Percentiles rank a stretch among this genome's conserved stretches.
Evolutionary conservation across 768 basidiomycete species (phyloP).

Genomic region (Hygrocybe punicea): DNA sequence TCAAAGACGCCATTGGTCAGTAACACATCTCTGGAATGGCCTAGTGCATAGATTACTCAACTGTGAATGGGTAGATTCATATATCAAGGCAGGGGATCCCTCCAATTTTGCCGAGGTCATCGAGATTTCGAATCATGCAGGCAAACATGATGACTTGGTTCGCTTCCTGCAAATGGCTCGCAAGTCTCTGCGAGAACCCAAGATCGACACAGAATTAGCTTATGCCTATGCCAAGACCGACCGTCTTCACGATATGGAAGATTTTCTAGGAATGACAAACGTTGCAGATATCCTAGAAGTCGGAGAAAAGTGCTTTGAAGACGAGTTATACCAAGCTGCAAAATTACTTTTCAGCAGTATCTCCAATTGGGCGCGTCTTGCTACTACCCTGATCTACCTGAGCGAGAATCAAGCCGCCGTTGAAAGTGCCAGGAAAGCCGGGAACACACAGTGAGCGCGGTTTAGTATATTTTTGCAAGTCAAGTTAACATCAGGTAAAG

Average conservation of each 20-base stretch:
- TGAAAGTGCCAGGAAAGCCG: slow-evolving; percentile 98
- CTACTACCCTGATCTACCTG: slow-evolving; percentile 96
- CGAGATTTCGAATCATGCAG: slow-evolving; percentile 92
- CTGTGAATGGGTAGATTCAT: slow-evolving; percentile 66
- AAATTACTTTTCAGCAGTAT: slow-evolving; percentile 95
- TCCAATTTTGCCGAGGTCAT: slow-evolving; percentile 93
- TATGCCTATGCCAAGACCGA: slow-evolving; percentile 99
- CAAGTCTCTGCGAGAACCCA: slow-evolving; percentile 93
- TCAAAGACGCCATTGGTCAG: slow-evolving; percentile 95
- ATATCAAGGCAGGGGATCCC: slow-evolving; percentile 95
- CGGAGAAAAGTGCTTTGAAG: slow-evolving; percentile 99
- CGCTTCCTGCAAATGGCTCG: slow-evolving; percentile 98
- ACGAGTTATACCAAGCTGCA: slow-evolving; percentile 94
- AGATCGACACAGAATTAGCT: slow-evolving; percentile 96
- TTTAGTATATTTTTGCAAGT: background rate
- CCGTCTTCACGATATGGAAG: slow-evolving; percentile 98
- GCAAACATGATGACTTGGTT: slow-evolving; percentile 88
- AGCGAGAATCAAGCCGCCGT: slow-evolving; percentile 98
- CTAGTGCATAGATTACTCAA: background rate
- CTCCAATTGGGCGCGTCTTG: slow-evolving; percentile 97
- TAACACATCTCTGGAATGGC: slow-evolving; percentile 1
- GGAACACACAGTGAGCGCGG: slow-evolving; percentile 87
- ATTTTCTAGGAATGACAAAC: slow-evolving; percentile 97
- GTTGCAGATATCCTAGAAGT: slow-evolving; percentile 96
- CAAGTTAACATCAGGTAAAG: slow-evolving; percentile 35